Conservation (phyloP, 306 rosid genomes). For the Castanea crenata region DNA sequence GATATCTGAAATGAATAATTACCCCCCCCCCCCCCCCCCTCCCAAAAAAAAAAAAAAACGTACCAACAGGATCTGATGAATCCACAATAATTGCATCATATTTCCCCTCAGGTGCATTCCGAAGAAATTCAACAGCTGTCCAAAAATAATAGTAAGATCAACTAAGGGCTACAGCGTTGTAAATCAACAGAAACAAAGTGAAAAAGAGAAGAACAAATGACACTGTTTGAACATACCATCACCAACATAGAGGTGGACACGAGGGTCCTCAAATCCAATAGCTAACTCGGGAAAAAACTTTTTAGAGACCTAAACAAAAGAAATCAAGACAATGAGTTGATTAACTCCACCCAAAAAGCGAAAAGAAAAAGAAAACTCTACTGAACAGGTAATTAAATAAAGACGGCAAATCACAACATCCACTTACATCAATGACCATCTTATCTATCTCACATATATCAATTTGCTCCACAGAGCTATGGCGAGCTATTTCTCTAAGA, state of each 20-base stretch:
- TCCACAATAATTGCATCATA: constrained; percentile 94
- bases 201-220: constrained; percentile 12
- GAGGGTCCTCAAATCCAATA: constrained; percentile 90
- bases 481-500: constrained; percentile 87
- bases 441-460: constrained; percentile 98
- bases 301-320: constrained; percentile 64
- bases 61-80: constrained; percentile 99
- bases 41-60: constrained; percentile 8
- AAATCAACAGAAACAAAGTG: constrained; percentile 1
- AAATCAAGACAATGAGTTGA: constrained; percentile 21
- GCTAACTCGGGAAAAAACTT: constrained; percentile 79
- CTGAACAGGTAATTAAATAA: constrained; percentile 1
- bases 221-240: constrained; percentile 55
- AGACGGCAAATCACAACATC: background rate
- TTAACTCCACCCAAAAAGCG: background rate
- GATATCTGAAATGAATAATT: background rate
- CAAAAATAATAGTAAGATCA: constrained; percentile 18
- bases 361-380: background rate
- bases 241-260: constrained; percentile 86
- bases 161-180: background rate
- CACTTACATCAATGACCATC: constrained; percentile 96
- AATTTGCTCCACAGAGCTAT: constrained; percentile 78
- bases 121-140: constrained; percentile 82
- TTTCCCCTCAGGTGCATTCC: constrained; percentile 58
- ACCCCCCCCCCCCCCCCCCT: background rate